Base-by-base conservation (phyloP, 1,284 basidiomycete species). In the Trichosporon sp. region DNA sequence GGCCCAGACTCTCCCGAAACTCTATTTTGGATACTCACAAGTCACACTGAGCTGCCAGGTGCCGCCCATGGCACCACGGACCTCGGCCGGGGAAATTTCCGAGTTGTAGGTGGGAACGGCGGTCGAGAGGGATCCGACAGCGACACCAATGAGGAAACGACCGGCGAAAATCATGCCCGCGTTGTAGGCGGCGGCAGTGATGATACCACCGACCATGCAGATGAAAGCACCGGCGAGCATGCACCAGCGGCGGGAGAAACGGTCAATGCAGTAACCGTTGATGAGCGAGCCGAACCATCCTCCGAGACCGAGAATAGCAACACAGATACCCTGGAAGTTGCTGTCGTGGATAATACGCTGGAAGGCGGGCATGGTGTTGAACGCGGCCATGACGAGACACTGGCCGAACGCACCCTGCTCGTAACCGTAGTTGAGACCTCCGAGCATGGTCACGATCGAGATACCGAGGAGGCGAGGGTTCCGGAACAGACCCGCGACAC, bases 21-120 rank as follows among this genome's bases (percentile, higher is more conserved):
- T 16, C 26, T 35, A 16, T 32, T 31, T 12, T n/a, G 43, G 16
- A 63, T 63, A 63, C 59, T 63, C 59, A 63, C 59, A 32, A 4
- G 91, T 91, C 78, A 92, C 91, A 83, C 90, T 90, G 21, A 92
- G 85, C 78, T 92, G 91, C 76, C 90, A 92, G 0, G 89, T 84
- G 0, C 83, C 84, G 38, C 90, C 92, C 31, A 92, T 84, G 0
- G 91, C 88, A 26, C 92, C 92, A 73, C 92, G 88, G 68, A 94
- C 90, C 75, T 92, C 89, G 16, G 90, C 86, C 1, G 92, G 92
- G 0, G 91, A 90, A 43, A 75, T 75, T 65, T 79, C 78, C 12
- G 77, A 75, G 69, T 77, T 75, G 74, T 78, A 80, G 56, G 91
- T 89, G 1, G 92, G 92, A 0, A 94, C 91, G 1, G 90, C 91